Conservation (phyloP, 2,329 filamentous ascomycete genomes). For the Graphium sp. region DNA sequence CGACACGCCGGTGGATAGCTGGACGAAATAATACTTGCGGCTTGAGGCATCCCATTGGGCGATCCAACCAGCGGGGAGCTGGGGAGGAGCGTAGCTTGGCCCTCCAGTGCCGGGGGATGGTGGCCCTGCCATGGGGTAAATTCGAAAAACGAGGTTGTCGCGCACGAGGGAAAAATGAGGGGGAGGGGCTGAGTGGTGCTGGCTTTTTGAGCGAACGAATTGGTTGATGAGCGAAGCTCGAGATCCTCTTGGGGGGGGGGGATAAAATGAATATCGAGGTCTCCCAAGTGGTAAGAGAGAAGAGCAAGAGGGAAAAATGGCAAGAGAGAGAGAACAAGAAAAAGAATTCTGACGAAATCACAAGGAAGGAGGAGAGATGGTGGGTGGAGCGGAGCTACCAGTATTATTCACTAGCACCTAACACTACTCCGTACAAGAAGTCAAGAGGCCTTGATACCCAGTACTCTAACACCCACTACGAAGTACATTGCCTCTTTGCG, state of each 20-base stretch:
- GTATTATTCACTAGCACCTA: too few relatives aligned
- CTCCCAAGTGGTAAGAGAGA: neutral
- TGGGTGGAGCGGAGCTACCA: too few relatives aligned
- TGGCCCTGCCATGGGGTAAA: constrained; percentile 33
- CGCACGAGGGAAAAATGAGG: neutral
- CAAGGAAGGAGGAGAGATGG: neutral
- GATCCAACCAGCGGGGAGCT: constrained; percentile 49
- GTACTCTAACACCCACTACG: too few relatives aligned
- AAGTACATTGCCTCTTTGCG: neutral
- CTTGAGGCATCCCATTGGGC: constrained; percentile 50
- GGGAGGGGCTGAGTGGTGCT: neutral
- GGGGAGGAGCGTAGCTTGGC: constrained; percentile 41
- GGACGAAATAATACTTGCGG: constrained; percentile 55
- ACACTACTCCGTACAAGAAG: too few relatives aligned
- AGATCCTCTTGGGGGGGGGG: neutral
- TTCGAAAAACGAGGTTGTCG: neutral
- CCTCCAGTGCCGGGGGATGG: constrained; percentile 36
- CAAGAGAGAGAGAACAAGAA: neutral
- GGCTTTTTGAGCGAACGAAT: neutral
- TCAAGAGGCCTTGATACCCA: too few relatives aligned
- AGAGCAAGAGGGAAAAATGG: neutral
- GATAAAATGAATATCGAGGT: neutral
- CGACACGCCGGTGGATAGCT: constrained; percentile 53
- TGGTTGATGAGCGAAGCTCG: neutral
- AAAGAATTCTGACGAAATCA: neutral